A percentile compares a stretch with the other conserved stretches of the same genome.
Conservation (phyloP, 371 early-diverging fungal species). For the Mortierella sp. region DNA sequence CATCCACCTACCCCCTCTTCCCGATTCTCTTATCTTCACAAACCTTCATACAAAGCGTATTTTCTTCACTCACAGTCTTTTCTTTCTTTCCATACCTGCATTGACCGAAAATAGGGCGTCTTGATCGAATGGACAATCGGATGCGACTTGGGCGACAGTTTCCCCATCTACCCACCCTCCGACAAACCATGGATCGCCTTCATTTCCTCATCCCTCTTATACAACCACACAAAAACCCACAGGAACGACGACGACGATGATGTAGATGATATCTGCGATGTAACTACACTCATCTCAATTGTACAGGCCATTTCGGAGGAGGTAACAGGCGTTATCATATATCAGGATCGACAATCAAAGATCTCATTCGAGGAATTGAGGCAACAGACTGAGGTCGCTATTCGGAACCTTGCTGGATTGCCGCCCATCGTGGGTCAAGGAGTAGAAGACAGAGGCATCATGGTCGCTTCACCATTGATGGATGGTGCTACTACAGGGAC, state of each 20-base stretch:
- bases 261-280: slow-evolving; percentile 18
- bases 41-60: not conserved
- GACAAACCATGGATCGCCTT: slow-evolving; percentile 57
- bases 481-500: not conserved
- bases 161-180: slow-evolving; percentile 40
- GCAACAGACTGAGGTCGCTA: slow-evolving; percentile 33
- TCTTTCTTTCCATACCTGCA: not conserved
- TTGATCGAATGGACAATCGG: slow-evolving; percentile 48
- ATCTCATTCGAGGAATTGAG: slow-evolving; percentile 31
- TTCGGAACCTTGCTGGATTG: slow-evolving; percentile 13
- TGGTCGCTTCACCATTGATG: not conserved
- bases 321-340: slow-evolving; percentile 43
- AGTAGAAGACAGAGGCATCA: not conserved
- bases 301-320: slow-evolving; percentile 40
- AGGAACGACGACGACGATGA: not conserved
- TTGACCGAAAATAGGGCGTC: slow-evolving; percentile 29
- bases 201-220: slow-evolving; percentile 36
- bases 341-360: slow-evolving; percentile 22
- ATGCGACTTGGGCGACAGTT: slow-evolving; percentile 34
- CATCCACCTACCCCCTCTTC: not conserved
- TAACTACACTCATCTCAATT: slow-evolving; percentile 31
- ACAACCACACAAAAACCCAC: not conserved
- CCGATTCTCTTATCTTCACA: not conserved
- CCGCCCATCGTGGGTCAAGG: not conserved
- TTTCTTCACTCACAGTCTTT: not conserved